Percentiles rank a stretch among this genome's conserved stretches.
phyloP scores from a whole-genome alignment of 495 filamentous ascomycete species.

The Hypoxylon fuscum region DNA sequence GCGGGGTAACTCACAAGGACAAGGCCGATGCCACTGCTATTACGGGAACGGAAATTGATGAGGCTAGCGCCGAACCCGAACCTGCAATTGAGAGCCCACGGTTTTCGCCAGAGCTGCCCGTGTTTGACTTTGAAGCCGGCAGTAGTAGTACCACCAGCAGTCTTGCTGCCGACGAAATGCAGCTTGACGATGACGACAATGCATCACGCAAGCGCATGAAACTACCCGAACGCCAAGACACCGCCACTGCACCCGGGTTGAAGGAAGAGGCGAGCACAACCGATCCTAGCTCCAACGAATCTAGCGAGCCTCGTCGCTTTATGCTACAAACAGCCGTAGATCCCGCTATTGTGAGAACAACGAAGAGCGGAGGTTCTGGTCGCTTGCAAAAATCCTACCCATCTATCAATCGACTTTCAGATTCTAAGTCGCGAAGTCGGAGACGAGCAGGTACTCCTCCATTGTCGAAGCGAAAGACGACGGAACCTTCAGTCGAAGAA shows the following conservation, averaged over 20 bases:
- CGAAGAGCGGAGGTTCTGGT: slow-evolving; percentile 35
- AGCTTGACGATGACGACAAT: slow-evolving; percentile 38
- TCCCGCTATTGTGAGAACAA: slow-evolving; percentile 39
- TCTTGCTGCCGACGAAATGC: slow-evolving; percentile 32
- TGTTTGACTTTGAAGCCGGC: slow-evolving; percentile 37
- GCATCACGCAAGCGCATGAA: slow-evolving; percentile 51
- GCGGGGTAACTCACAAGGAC: slow-evolving; percentile 47
- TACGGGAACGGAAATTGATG: slow-evolving; percentile 18
- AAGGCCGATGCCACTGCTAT: slow-evolving; percentile 39
- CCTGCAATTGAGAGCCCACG: slow-evolving; percentile 29
- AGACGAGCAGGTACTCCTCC: slow-evolving; percentile 58
- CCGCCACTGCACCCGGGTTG: slow-evolving; percentile 15
- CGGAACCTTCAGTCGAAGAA: slow-evolving; percentile 32
- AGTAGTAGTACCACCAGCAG: slow-evolving; percentile 19
- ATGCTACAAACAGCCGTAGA: slow-evolving; percentile 40
- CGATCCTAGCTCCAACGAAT: not conserved
- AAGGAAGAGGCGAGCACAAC: slow-evolving; percentile 4
- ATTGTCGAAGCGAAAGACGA: slow-evolving; percentile 35
- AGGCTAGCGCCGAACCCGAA: slow-evolving; percentile 24
- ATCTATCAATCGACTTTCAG: slow-evolving; percentile 49
- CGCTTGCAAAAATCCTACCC: slow-evolving; percentile 46
- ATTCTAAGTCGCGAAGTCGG: slow-evolving; percentile 52
- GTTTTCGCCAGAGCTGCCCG: slow-evolving; percentile 30
- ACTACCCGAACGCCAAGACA: slow-evolving; percentile 35
- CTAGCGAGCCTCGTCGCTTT: slow-evolving; percentile 31